A percentile compares a stretch with the other conserved stretches of the same genome.
These are phyloP conservation scores for Capronia coronata DNA, from an alignment of 2,329 filamentous ascomycete genomes.

Conservation along the genomic window DNA sequence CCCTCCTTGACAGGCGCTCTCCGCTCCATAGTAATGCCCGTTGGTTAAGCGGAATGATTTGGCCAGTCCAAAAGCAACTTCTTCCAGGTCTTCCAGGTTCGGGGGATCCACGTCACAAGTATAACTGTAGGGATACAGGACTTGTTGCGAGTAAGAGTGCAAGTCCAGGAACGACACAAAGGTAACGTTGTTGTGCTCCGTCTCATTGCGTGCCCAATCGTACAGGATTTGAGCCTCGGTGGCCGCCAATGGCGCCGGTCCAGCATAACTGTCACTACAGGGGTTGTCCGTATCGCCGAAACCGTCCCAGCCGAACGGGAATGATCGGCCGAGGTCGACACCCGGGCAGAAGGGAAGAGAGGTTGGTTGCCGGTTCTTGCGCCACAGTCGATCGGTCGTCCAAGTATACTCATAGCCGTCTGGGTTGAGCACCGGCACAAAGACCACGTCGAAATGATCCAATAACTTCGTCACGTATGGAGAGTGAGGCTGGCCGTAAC, in stretches of 20 bases:
- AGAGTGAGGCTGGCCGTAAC: conserved; percentile 62
- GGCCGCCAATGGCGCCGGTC: conserved; percentile 74
- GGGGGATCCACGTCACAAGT: conserved; percentile 72
- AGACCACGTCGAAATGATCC: conserved; percentile 76
- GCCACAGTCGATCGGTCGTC: conserved; percentile 86
- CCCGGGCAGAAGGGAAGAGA: conserved; percentile 76
- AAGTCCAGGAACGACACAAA: conserved; percentile 85
- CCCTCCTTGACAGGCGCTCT: conserved; percentile 80
- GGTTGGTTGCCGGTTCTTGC: conserved; percentile 85
- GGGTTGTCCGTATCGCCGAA: conserved; percentile 63
- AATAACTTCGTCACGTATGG: conserved; percentile 67
- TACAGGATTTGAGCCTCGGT: conserved; percentile 69
- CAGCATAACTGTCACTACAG: conserved; percentile 85
- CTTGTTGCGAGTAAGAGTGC: conserved; percentile 91
- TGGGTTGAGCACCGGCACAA: conserved; percentile 83
- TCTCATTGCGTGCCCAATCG: conserved; percentile 77
- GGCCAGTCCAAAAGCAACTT: conserved; percentile 77
- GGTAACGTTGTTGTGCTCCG: conserved; percentile 59
- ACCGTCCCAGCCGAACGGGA: conserved; percentile 76
- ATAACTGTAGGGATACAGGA: conserved; percentile 87
- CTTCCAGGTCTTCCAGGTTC: conserved; percentile 83
- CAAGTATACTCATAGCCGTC: conserved; percentile 94
- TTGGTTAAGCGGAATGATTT: conserved; percentile 80
- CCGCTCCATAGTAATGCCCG: conserved; percentile 68
- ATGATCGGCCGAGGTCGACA: conserved; percentile 81